A percentile compares a stretch with the other conserved stretches of the same genome.
Conservation (phyloP, 2,329 filamentous ascomycete genomes). For the Pseudodiploospora longispora region DNA sequence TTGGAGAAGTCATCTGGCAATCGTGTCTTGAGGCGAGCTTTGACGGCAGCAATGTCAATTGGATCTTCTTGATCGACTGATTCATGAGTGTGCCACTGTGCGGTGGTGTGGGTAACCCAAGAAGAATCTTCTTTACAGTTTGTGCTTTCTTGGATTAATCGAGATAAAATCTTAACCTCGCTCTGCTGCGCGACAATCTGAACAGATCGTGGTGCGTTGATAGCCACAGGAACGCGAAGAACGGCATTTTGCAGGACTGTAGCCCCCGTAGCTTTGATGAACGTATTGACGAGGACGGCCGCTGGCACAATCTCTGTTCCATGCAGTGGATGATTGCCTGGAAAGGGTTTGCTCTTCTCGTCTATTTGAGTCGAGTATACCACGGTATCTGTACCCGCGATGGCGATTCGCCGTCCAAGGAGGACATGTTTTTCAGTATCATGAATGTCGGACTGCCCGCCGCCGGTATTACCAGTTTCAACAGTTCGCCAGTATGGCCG, state of each 20-base stretch:
- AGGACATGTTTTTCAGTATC: slow-evolving; percentile 4
- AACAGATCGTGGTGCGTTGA: neutral
- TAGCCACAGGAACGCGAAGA: slow-evolving; percentile 5
- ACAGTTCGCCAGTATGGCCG: no score
- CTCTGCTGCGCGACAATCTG: slow-evolving; percentile 3
- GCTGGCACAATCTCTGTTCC: slow-evolving; percentile 9
- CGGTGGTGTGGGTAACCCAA: no score
- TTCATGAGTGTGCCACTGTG: no score
- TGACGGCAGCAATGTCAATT: slow-evolving; percentile 3
- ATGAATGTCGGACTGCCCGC: neutral
- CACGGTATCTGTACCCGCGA: slow-evolving; percentile 3
- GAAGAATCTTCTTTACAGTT: no score
- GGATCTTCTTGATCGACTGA: neutral
- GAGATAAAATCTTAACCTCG: neutral
- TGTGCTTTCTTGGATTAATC: neutral
- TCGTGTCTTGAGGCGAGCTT: slow-evolving; percentile 1
- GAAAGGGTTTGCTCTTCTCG: slow-evolving; percentile 6
- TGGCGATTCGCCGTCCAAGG: slow-evolving; percentile 2
- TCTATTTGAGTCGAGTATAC: slow-evolving; percentile 4
- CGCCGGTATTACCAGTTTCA: no score
- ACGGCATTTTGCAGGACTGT: slow-evolving; percentile 1
- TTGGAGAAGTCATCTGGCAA: slow-evolving; percentile 6
- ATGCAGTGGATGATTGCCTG: slow-evolving; percentile 6
- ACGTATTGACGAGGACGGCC: slow-evolving; percentile 6
- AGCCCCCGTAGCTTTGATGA: slow-evolving; percentile 4